phyloP scores from a whole-genome alignment of 2,329 filamentous ascomycete species.

The Botrytis elliptica region DNA sequence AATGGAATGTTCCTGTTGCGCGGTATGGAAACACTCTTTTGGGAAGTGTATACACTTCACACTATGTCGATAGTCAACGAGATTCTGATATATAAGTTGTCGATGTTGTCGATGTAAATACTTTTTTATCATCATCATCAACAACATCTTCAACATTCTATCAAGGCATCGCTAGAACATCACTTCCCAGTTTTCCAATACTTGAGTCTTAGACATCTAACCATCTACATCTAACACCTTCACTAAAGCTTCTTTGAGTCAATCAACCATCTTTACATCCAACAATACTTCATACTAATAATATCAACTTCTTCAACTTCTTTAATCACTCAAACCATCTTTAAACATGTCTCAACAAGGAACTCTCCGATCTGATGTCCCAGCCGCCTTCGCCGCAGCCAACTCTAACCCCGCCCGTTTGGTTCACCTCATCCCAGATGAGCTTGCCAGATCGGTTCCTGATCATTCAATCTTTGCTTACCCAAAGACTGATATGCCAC shows the following conservation, averaged over 20 bases:
- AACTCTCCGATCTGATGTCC: constrained; percentile 19
- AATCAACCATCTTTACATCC: neutral
- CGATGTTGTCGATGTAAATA: constrained; percentile 1
- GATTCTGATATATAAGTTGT: constrained; percentile 11
- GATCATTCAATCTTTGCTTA: constrained; percentile 30
- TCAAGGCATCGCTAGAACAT: constrained; percentile 3
- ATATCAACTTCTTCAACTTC: neutral
- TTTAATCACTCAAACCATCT: constrained; percentile 11
- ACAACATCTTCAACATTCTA: constrained; percentile 14
- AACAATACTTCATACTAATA: constrained; percentile 14
- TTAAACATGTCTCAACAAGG: constrained; percentile 25
- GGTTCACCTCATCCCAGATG: constrained; percentile 29
- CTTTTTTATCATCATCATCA: constrained; percentile 15
- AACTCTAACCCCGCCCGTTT: constrained; percentile 24
- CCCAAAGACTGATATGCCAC: constrained; percentile 25
- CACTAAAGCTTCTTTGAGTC: constrained; percentile 15
- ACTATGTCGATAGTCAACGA: neutral
- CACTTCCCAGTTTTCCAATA: constrained; percentile 12
- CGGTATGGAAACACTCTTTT: neutral
- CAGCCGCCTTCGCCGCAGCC: constrained; percentile 16
- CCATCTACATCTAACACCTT: constrained; percentile 1
- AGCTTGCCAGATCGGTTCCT: constrained; percentile 27
- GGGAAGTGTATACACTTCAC: neutral
- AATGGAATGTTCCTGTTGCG: neutral
- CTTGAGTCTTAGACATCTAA: constrained; percentile 11